Base-by-base conservation (phyloP, 805 yeast genomes). In the Wickerhamomyces sydowiorum region DNA sequence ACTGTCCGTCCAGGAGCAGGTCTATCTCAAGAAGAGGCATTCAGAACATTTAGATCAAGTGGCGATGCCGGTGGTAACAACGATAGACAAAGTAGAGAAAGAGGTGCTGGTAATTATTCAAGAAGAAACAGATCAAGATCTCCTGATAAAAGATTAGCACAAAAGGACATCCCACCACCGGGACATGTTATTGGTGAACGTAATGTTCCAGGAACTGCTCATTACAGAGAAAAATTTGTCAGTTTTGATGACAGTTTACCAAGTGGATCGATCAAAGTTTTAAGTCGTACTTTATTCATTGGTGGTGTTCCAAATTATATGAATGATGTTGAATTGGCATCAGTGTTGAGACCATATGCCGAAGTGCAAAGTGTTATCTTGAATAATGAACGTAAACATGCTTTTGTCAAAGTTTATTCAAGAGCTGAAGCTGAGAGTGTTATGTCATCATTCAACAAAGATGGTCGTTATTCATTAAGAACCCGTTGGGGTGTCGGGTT, bases 401-500 rank as follows among this genome's bases (percentile, higher is more conserved):
- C 98, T 0, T 93, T 93, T 58, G 95, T 91, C 36, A 93, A 93
- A 65, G 95, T 90, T 21, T 88, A 85, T 60, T 86, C 95, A 19
- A 78, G 99, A 64, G 74, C 72, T 29, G 98, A 91, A 63, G 99
- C 99, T 24, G 96, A 86, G 60, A 76, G 72, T 46, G 89, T 89
- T 13, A 74, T 88, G 44, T 70, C 75, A 32, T 76, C 80, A 33
- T 88, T 90, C 66, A 79, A 79, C 56, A 78, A 81, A 51, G 82
- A 80, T 47, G 82, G 84, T 32, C 62, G 76, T 9, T 66, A 59
- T 68, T 78, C 51, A 28, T 69, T 93, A 52, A 78, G 98, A 65
- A 86, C 95, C 5, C 76, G 96, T 60, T 93, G 99, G 99, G 99
- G 98, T 51, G 98, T 93, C 48, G 99, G 99, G 1, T 93, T 86